Percentiles rank a stretch among this genome's conserved stretches.
These are phyloP conservation scores for Moniliella sp. DNA, from an alignment of 1,284 basidiomycete genomes.

Conservation along the genomic window DNA sequence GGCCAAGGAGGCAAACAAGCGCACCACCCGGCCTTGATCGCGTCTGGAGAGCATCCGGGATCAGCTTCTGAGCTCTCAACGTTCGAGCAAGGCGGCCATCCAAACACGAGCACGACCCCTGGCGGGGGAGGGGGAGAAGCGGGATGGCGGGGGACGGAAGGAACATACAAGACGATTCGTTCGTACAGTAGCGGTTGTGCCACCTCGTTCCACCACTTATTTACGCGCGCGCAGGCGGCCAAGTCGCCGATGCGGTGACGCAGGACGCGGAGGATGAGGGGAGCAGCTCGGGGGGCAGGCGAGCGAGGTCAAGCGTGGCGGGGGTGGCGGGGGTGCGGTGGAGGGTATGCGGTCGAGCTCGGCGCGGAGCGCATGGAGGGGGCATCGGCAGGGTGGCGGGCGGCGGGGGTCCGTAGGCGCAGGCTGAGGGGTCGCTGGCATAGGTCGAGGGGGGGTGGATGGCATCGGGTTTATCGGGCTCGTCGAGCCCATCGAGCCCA, in stretches of 20 bases:
- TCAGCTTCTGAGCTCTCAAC: no score
- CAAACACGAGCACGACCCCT: background rate
- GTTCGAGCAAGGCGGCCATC: background rate
- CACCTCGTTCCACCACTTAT: constrained; percentile 5
- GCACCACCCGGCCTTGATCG: constrained; percentile 16
- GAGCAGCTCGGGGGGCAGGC: constrained; percentile 18
- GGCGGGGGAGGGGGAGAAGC: background rate
- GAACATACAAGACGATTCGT: constrained; percentile 11
- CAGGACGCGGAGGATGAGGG: constrained; percentile 12
- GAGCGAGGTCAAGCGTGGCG: no score
- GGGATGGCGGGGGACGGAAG: constrained; percentile 5
- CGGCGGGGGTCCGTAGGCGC: no score
- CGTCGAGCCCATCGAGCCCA: no score
- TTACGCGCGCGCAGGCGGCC: constrained; percentile 13
- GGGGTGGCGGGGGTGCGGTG: no score
- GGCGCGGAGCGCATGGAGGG: no score
- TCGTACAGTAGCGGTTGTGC: constrained; percentile 21
- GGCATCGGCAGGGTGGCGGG: no score
- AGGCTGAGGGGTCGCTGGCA: no score
- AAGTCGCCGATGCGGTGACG: constrained; percentile 14
- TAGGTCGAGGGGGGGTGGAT: no score
- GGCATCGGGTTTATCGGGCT: no score
- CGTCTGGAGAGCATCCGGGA: constrained; percentile 3
- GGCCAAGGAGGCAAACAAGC: constrained; percentile 15
- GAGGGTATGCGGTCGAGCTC: no score